Conservation (phyloP, 2,329 filamentous ascomycete species). For the Aureobasidium sp. region DNA sequence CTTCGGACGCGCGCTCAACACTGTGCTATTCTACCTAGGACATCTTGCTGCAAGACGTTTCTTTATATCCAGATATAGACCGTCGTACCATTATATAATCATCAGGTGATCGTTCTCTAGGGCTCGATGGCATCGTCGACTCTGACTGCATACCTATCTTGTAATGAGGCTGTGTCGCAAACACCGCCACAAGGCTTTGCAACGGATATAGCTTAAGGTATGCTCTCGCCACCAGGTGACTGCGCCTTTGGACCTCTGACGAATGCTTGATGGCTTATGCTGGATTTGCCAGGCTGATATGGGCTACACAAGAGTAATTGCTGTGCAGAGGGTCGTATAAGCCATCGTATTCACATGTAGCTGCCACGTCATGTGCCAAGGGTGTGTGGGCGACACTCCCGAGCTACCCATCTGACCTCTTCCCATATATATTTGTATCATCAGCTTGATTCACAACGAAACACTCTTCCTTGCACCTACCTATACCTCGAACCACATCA, state of each 20-base stretch:
- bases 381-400: neutral
- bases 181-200: neutral
- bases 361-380: slow-evolving; percentile 10
- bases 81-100: neutral
- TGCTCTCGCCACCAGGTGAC: neutral
- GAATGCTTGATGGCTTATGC: neutral
- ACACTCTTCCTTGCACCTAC: neutral
- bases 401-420: slow-evolving; percentile 9
- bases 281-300: neutral
- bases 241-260: neutral
- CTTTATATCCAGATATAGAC: neutral
- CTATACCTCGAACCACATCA: neutral
- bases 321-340: neutral
- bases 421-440: neutral
- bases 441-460: neutral
- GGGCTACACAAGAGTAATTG: neutral
- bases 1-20: neutral
- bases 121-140: neutral
- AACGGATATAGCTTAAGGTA: neutral
- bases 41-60: neutral
- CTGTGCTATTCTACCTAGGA: neutral
- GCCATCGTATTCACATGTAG: neutral
- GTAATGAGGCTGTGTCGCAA: neutral
- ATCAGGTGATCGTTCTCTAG: neutral
- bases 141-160: neutral